Evolutionary conservation across 805 yeast species (phyloP), one percentile per base, ranked within the genome.

Genomic region (Candida chauliodis): DNA sequence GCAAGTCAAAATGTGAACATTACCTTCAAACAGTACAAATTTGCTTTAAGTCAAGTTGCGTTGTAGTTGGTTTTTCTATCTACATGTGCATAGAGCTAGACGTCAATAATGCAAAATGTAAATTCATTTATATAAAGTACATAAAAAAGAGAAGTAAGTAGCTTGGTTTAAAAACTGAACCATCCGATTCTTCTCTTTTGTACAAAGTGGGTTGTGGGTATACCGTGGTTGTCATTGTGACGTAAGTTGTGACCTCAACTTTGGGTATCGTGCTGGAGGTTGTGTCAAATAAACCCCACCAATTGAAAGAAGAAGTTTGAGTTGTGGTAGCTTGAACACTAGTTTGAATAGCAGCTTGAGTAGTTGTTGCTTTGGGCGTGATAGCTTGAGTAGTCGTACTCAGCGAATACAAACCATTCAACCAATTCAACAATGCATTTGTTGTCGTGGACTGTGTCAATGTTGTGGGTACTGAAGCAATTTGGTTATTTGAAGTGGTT

Each of bases 221-320:
- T 3, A 34, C 25, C 6, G 37, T 34, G 17, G 30, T 34, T 34
- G 37, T 34, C 8, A 26, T n/a, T 18, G 37, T 34, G 4, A 34
- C 37, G 13, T 25, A 34, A 34, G 37, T 30, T 15, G 33, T 19
- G 5, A 27, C 18, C 5, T 8, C 35, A 21, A 27, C 6, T 15
- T 5, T 11, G 26, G 21, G 22, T 13, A 22, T 15, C 8, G 24
- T 18, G 24, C 24, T 8, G 5, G 30, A 11, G 9, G 29, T 15
- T 17, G 9, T 24, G 3, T 26, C 22, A 19, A 34, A 34, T 5
- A 25, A 6, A 8, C 37, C 37, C 30, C 30, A 34, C 26, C 25
- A 26, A 13, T 26, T 26, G 10, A 26, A 26, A n/a, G 31, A n/a
- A 4, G 37, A 18, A 13, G 36, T 17, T 30, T 18, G 24, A 17